Evolutionary conservation across 306 rosid species (phyloP), one percentile per base, ranked within the genome.

Genomic region (Medicago truncatula): DNA sequence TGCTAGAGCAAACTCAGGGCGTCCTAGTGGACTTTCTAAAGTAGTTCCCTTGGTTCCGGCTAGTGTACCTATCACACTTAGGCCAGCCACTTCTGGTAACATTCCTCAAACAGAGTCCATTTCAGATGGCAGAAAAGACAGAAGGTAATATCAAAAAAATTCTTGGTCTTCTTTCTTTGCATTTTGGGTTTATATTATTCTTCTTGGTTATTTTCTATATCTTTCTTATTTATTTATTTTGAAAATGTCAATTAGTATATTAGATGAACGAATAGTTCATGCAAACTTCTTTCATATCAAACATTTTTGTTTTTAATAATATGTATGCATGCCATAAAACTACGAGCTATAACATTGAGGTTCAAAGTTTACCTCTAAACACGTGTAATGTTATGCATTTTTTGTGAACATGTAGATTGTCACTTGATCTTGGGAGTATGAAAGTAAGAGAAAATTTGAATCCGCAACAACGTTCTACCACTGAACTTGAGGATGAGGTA

Each of bases 401-500:
- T 10, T 82, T 75, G 61, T 80, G 73, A 71, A 56, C 81, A 34
- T 84, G 67, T 89, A 92, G 97, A 87, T 68, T 92, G 78, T 92
- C 97, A 54, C 71, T 92, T 41, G 99, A 95, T 86, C 50, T 95
- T 65, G 92, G 98, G 62, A 92, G 84, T 76, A 84, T 95, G 83
- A 92, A 88, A 76, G 84, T 87, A 61, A 87, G 88, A 83, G 97
- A 92, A 41, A 9, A 8, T 38, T 41, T 68, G 71, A 80, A 78
- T 54, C 88, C 73, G 64, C 84, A 47, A 60, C 85, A 59, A 39
- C 83, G 83, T 67, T 66, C 96, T 76, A 25, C 87, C 56, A 80
- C 86, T 36, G 97, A 85, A 78, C 82, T 95, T 81, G 91, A 95
- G 84, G 98, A 95, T 76, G 98, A 95, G 96, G 98, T 92, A 84